Evolutionary conservation across 2,329 filamentous ascomycete genomes (phyloP), one percentile per base, ranked within the genome.

Genomic region (Aureobasidium sp.): DNA sequence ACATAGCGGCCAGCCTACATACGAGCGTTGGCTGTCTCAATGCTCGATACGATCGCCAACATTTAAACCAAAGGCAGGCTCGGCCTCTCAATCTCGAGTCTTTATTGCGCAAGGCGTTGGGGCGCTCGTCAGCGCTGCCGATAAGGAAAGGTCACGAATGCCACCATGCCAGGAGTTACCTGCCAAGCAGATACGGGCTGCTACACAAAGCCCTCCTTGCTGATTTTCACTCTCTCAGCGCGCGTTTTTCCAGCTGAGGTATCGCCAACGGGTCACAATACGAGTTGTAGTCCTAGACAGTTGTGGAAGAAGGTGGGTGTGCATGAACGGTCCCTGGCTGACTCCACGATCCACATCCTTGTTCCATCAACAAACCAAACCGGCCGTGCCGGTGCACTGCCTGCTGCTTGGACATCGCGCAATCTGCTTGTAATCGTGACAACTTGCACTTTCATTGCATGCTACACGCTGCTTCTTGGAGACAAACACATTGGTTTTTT

Each of bases 31-130:
- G 16, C 8, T 44, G 39, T 45, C 53, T 45, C 53, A 44, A 44
- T 45, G 5, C 53, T 45, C 10, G 36, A 57, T 57, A 57, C 53
- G 53, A 55, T 55, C 14, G 27, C 51, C 51, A 55, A 55, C n/a
- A 29, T 34, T 34, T 25, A 34, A 39, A 53, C 21, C 49, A 54
- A 41, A 13, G 14, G n/a, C 36, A 21, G 21, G 21, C 21, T 21
- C 21, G 21, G 34, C 49, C 49, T 51, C 21, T n/a, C 50, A 54
- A 54, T 54, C 50, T 42, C 34, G 49, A 32, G 10, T 51, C n/a
- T 21, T 32, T 30, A 53, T 27, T 42, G 51, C 29, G 10, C 53
- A 45, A 57, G 53, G 39, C 39, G 14, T n/a, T 16, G 37, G 27
- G n/a, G 34, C 50, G 34, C 50, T 41, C 7, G 36, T 42, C 5